Evolutionary conservation across 2,329 filamentous ascomycete species (phyloP), one percentile per base, ranked within the genome.

Genomic region (Cercospora sesami): DNA sequence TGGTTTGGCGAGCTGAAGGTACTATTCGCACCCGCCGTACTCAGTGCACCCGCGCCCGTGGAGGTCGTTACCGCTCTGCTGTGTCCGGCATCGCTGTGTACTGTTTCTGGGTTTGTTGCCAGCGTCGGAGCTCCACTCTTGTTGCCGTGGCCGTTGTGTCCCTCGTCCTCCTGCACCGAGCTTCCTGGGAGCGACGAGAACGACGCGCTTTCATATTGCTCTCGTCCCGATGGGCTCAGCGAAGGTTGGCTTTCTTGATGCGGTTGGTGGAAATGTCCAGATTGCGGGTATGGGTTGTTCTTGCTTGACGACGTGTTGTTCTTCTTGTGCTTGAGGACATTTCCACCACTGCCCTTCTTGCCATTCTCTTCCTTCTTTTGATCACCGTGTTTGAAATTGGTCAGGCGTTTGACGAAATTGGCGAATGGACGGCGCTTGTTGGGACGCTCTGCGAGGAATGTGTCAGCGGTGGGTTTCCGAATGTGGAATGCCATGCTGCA

Each of bases 281-380:
- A 96, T 74, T 94, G 86, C 8, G 92, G 92, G 77, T 97, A 97
- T n/a, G 94, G 94, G 77, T 94, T 94, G 83, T 97, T 96, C 79
- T 90, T 90, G 76, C 71, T 63, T 14, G 62, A 4, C 16, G 51
- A 48, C 26, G 89, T 73, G 58, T 71, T 69, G 64, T 73, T 71
- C 70, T 76, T 78, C 63, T 69, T 71, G 60, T 67, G 60, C 57
- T 69, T 72, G 48, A 72, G 60, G 10, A 68, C 65, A 30, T 64
- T 65, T 5, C 69, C 68, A 2, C 65, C 64, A 39, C 62, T 66
- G 6, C 64, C 51, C 60, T 73, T 72, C 57, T 72, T 71, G 57
- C 68, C 71, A 30, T 67, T 76, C 74, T 83, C 82, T 76, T 83
- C 83, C 70, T 78, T 78, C 64, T 79, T 72, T 16, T 73, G 76